These are phyloP conservation scores for Scheffersomyces insectosa DNA, from an alignment of 1,139 yeast species.

Conservation along the genomic window DNA sequence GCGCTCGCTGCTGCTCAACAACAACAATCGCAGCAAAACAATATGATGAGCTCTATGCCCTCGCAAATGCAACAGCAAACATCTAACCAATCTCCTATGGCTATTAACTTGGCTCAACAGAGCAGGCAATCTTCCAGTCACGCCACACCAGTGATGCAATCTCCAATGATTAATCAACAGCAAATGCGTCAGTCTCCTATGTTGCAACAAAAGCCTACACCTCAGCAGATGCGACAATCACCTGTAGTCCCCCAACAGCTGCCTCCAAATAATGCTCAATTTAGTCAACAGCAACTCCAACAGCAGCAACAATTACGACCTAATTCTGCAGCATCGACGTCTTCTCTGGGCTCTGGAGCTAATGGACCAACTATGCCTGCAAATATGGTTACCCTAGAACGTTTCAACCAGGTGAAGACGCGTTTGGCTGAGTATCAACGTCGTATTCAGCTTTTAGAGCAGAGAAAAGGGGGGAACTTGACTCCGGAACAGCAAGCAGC, in stretches of 20 bases:
- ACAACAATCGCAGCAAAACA: too few species aligned
- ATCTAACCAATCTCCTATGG: background rate
- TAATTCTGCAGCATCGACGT: background rate
- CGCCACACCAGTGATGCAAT: conserved; percentile 12
- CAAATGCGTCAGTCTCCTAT: conserved; percentile 13
- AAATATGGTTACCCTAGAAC: conserved; percentile 38
- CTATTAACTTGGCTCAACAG: conserved; percentile 5
- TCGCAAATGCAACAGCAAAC: background rate
- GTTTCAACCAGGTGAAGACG: conserved; percentile 41
- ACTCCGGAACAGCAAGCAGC: conserved; percentile 33
- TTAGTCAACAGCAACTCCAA: conserved; percentile 8
- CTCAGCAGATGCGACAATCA: conserved; percentile 4
- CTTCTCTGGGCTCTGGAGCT: background rate
- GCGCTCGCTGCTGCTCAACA: background rate
- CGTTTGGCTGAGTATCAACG: conserved; percentile 44
- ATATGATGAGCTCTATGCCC: background rate
- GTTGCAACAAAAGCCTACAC: conserved; percentile 8
- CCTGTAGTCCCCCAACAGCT: conserved; percentile 1
- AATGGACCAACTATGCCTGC: conserved; percentile 15
- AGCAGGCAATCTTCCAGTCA: conserved; percentile 11
- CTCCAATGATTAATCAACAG: conserved; percentile 6
- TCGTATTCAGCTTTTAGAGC: conserved; percentile 34
- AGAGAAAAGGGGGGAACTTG: conserved; percentile 29
- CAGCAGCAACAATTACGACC: conserved; percentile 5
- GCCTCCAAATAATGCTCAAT: conserved; percentile 4